Percentiles rank a stretch among this genome's conserved stretches.
Evolutionary conservation across 192 early-diverging fungal genomes (phyloP).

Genomic region (Endogone sp.): DNA sequence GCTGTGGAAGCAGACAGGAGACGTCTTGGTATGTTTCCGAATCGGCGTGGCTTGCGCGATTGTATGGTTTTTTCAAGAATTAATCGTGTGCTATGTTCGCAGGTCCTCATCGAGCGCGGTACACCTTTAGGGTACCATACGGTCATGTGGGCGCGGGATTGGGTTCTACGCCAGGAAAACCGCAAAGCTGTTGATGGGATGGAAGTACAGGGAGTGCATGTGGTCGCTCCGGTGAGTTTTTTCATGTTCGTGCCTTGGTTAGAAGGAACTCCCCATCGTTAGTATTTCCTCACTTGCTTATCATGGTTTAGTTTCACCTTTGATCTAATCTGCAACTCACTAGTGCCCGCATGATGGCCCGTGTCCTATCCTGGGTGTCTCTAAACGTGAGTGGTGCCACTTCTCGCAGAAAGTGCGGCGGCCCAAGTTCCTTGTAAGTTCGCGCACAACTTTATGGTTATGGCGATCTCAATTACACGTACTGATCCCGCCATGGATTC

Average conservation of each 20-base stretch:
- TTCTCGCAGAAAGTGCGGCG: constrained; percentile 78
- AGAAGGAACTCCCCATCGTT: too few species aligned
- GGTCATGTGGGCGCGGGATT: constrained; percentile 64
- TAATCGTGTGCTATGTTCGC: too few species aligned
- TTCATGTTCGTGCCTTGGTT: neutral
- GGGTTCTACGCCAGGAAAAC: constrained; percentile 50
- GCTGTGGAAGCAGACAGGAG: constrained; percentile 76
- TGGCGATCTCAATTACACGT: too few species aligned
- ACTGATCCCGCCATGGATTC: too few species aligned
- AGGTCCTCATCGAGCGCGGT: constrained; percentile 81
- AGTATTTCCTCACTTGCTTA: too few species aligned
- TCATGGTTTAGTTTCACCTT: neutral
- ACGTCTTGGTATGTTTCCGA: constrained; percentile 53
- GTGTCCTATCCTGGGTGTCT: constrained; percentile 63
- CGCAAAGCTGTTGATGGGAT: constrained; percentile 18
- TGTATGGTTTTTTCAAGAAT: too few species aligned
- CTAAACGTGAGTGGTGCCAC: constrained; percentile 66
- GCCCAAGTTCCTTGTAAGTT: constrained; percentile 48
- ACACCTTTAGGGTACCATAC: constrained; percentile 64
- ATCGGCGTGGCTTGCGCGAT: too few species aligned
- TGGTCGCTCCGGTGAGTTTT: constrained; percentile 69
- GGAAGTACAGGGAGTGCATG: constrained; percentile 46
- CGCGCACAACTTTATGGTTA: too few species aligned
- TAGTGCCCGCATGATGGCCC: constrained; percentile 70
- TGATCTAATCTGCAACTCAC: neutral